Conservation (phyloP, 2,329 filamentous ascomycete species). For the Pseudonectria foliicola region DNA sequence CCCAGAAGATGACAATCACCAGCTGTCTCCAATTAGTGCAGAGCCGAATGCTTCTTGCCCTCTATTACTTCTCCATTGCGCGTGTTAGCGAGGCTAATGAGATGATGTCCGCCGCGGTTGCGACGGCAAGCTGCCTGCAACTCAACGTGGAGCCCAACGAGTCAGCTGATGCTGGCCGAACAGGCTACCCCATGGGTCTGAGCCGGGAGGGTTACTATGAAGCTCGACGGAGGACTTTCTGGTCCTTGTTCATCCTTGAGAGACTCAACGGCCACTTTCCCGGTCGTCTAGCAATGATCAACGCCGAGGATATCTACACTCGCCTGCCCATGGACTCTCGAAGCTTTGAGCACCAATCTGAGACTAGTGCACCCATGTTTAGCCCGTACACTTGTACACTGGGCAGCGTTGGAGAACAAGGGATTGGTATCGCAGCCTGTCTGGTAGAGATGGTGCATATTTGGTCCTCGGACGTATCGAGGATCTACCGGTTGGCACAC, state of each 20-base stretch:
- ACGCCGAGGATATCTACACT: slow-evolving; percentile 58
- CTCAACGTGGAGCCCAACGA: slow-evolving; percentile 55
- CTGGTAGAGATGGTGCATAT: slow-evolving; percentile 56
- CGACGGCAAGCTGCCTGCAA: slow-evolving; percentile 51
- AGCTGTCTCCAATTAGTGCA: slow-evolving; percentile 56
- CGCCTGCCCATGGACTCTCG: slow-evolving; percentile 56
- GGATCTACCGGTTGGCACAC: slow-evolving; percentile 39
- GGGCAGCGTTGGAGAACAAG: slow-evolving; percentile 15
- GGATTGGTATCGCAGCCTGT: slow-evolving; percentile 49
- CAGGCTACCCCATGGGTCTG: slow-evolving; percentile 49
- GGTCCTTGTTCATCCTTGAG: slow-evolving; percentile 65
- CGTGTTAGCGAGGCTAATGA: slow-evolving; percentile 56
- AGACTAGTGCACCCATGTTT: slow-evolving; percentile 53
- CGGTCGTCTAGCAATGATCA: slow-evolving; percentile 47
- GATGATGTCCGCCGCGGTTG: slow-evolving; percentile 54
- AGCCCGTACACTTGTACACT: slow-evolving; percentile 35
- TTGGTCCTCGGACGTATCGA: slow-evolving; percentile 57
- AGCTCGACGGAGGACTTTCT: slow-evolving; percentile 63
- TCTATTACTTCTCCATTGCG: slow-evolving; percentile 58
- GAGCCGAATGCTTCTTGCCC: slow-evolving; percentile 56
- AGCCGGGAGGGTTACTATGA: slow-evolving; percentile 53
- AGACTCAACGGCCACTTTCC: slow-evolving; percentile 55
- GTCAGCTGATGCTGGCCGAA: slow-evolving; percentile 32
- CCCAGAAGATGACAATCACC: slow-evolving; percentile 28
- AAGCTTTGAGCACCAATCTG: slow-evolving; percentile 54